phyloP scores from a whole-genome alignment of 78 protist genomes.

The Salpingoeca rosetta region DNA sequence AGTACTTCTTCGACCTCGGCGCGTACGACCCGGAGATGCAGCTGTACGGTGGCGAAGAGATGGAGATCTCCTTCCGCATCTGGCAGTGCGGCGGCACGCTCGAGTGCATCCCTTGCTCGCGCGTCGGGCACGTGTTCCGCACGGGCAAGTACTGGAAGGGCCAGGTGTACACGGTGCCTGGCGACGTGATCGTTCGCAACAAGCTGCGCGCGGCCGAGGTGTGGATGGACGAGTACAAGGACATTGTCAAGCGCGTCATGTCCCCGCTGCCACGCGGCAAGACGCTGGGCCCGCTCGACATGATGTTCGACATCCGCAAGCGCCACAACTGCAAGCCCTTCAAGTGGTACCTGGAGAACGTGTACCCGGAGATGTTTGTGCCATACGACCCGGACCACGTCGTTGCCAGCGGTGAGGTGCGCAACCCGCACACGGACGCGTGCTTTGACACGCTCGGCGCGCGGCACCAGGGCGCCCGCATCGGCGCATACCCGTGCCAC shows the following conservation, averaged over 20 bases:
- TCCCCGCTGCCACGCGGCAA: background rate
- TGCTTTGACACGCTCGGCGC: background rate
- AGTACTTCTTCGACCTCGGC: background rate
- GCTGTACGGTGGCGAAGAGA: background rate
- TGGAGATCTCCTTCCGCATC: background rate
- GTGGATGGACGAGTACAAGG: constrained; percentile 3
- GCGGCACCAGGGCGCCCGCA: background rate
- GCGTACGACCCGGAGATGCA: background rate
- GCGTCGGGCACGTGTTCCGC: constrained; percentile 1
- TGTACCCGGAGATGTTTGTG: background rate
- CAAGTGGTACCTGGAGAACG: background rate
- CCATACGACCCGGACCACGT: background rate
- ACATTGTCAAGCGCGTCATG: background rate
- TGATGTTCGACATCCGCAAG: background rate
- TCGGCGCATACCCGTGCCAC: background rate
- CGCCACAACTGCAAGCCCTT: background rate
- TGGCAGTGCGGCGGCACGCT: constrained; percentile 1
- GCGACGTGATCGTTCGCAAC: background rate
- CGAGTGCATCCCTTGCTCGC: background rate
- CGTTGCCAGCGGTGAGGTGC: background rate
- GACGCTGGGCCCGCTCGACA: background rate
- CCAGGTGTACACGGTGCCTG: background rate
- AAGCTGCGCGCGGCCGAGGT: background rate
- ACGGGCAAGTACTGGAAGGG: background rate
- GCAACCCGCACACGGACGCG: background rate